Evolutionary conservation across 768 basidiomycete species (phyloP), one percentile per base, ranked within the genome.

Genomic region (Suillus tomentosus): DNA sequence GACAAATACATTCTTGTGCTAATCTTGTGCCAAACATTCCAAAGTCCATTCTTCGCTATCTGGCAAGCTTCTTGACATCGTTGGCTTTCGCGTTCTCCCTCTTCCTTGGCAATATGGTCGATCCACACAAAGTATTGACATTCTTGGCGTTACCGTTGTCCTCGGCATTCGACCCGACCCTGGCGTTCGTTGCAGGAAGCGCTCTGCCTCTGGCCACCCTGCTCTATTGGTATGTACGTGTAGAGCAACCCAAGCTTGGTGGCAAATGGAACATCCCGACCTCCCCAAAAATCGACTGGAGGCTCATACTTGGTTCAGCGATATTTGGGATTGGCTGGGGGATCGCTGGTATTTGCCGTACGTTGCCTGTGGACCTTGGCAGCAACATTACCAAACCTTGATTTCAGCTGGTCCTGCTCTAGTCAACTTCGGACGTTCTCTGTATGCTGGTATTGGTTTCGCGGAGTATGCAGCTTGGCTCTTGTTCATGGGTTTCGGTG

Each of bases 291-390:
- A 75, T 88, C 19, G 83, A 88, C 67, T 57, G 65, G 31, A 79
- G 71, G 65, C 78, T 89, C 36, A 51, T 89, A 9, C 62, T 70
- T 37, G 87, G 87, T 24, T 80, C 85, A 13, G 79, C 81, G 19
- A 65, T 87, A 43, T 89, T 89, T 71, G 87, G 87, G 56, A 65
- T 86, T 34, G 87, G 87, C 1, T 89, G 87, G 87, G 87, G 84
- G 6, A 68, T 85, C 45, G 75, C 80, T 61, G 87, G 87, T 40
- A 74, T 88, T 56, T 89, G 87, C 72, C 87, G 87, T 88, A 73
- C 71, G 87, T 78, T 19, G 31, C 42, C 10, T 50, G 24, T 17
- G 34, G 40, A 43, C 36, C 59, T 59, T 45, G 17, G 22, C 31
- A 27, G n/a, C 0, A 36, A 22, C 34, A 45, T 51, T 3, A 17